phyloP scores from a whole-genome alignment of 2,329 filamentous ascomycete genomes.

The Curvularia eragrostidis region DNA sequence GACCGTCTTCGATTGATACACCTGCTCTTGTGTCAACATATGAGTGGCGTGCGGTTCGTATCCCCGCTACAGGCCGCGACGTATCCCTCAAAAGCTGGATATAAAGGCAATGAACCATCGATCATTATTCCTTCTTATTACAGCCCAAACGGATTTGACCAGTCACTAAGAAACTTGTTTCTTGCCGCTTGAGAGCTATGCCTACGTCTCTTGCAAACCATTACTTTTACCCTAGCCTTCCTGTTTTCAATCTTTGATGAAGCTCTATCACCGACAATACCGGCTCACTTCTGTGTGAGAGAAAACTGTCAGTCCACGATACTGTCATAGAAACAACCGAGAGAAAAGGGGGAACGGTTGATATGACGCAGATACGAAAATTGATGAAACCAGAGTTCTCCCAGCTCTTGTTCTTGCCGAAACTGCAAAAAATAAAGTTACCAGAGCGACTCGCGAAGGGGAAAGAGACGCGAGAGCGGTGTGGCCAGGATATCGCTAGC shows the following conservation, averaged over 20 bases:
- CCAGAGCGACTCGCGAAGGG: not conserved
- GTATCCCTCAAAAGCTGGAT: slow-evolving; percentile 9
- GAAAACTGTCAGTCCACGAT: not conserved
- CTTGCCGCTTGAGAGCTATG: slow-evolving; percentile 9
- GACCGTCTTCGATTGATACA: slow-evolving; percentile 24
- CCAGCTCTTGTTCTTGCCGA: slow-evolving; percentile 15
- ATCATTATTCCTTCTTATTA: slow-evolving; percentile 27
- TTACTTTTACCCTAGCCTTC: slow-evolving; percentile 27
- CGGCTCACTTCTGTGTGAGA: not conserved
- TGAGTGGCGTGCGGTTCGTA: slow-evolving; percentile 19
- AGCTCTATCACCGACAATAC: not conserved
- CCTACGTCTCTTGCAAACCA: slow-evolving; percentile 2
- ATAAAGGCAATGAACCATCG: slow-evolving; percentile 9
- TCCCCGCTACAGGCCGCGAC: slow-evolving; percentile 25
- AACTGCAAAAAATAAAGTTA: slow-evolving; percentile 4
- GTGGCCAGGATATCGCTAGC: not conserved
- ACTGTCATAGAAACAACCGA: not conserved
- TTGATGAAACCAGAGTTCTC: slow-evolving; percentile 17
- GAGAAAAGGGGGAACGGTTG: slow-evolving; percentile 8
- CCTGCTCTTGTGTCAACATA: slow-evolving; percentile 3
- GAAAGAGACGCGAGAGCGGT: not conserved
- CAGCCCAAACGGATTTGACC: slow-evolving; percentile 18
- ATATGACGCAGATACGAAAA: slow-evolving; percentile 3
- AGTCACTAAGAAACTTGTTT: slow-evolving; percentile 24
- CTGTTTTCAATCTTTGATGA: slow-evolving; percentile 29